A percentile compares a stretch with the other conserved stretches of the same genome.
phyloP scores from a whole-genome alignment of 768 basidiomycete genomes.

The Trametes meyenii region DNA sequence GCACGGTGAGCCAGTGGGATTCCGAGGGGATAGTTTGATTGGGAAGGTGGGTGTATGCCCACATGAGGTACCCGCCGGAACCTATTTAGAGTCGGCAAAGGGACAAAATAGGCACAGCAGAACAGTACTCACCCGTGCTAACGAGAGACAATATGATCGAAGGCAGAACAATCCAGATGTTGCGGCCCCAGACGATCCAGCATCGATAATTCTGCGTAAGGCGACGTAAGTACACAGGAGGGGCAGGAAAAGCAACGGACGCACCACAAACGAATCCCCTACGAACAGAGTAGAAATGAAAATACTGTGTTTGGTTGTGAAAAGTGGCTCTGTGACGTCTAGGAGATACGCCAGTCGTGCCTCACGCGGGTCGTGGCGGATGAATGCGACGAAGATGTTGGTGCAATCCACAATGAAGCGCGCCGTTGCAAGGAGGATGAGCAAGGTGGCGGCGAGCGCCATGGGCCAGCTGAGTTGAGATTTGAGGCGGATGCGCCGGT shows the following conservation, averaged over 20 bases:
- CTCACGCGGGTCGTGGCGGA: conserved; percentile 9
- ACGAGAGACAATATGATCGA: not conserved
- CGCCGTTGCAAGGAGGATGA: conserved; percentile 21
- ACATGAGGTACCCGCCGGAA: conserved; percentile 3
- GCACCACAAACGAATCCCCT: conserved; percentile 18
- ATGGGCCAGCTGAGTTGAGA: conserved; percentile 15
- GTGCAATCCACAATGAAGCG: conserved; percentile 19
- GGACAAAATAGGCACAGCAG: no score
- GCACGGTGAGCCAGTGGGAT: conserved; percentile 1
- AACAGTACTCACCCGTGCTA: conserved; percentile 1
- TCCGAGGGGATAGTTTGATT: conserved; percentile 3
- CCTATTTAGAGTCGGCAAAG: not conserved
- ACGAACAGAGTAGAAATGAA: conserved; percentile 12
- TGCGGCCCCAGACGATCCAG: conserved; percentile 20
- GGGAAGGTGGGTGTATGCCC: conserved; percentile 4
- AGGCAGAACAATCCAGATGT: conserved; percentile 8
- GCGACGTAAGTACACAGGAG: not conserved
- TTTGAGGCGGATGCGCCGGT: not conserved
- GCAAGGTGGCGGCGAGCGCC: conserved; percentile 8
- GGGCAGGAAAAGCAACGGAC: not conserved
- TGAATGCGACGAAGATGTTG: conserved; percentile 23
- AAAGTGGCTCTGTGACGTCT: conserved; percentile 16
- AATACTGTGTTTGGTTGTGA: conserved; percentile 17
- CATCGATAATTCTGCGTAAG: conserved; percentile 15
- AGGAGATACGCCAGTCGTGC: conserved; percentile 19